Base-by-base conservation (phyloP, 2,329 filamentous ascomycete genomes). In the Aspergillus caelatus region DNA sequence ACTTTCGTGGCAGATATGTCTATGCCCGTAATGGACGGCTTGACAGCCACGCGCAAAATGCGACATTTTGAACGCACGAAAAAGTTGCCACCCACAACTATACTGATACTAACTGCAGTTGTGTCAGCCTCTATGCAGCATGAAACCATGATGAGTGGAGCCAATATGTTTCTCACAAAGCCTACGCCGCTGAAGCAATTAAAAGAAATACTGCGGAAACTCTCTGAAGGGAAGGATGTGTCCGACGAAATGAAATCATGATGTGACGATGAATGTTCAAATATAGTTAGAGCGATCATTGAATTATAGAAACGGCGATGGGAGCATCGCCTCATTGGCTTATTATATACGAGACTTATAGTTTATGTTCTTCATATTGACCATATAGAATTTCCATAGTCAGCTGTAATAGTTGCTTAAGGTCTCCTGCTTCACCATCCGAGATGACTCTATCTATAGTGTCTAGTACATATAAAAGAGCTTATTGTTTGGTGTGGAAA, bases 11-110 rank as follows among this genome's bases (percentile, higher is more conserved):
- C 65, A 74, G 73, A 76, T 57, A 74, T 75, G 21, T 74, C 68
- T 26, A 77, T 77, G 73, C 74, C 74, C 2, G 68, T 74, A 6
- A 77, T 76, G 74, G 72, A 77, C 57, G 74, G 74, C 5, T 65
- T 75, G 4, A 68, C 67, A 4, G 68, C 73, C 1, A 73, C 72
- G 4, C 69, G 71, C 16, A 58, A 72, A 46, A 75, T 76, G 54
- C 63, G 74, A 16, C 55, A 62, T n/a, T 68, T 70, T 19, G 74
- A 74, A 52, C 63, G 62, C 14, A 39, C 23, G 3, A 50, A 61
- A 2, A 50, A 58, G 21, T 45, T 60, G 6, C 34, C 52, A 4
- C 64, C 63, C 10, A 62, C 67, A 3, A 63, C 68, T 3, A 71
- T 74, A 23, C 65, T 73, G 6, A 70, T 72, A 11, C 58, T 74